phyloP scores from a whole-genome alignment of 2,329 filamentous ascomycete genomes.

The Arthrobotrys sphaeroides region DNA sequence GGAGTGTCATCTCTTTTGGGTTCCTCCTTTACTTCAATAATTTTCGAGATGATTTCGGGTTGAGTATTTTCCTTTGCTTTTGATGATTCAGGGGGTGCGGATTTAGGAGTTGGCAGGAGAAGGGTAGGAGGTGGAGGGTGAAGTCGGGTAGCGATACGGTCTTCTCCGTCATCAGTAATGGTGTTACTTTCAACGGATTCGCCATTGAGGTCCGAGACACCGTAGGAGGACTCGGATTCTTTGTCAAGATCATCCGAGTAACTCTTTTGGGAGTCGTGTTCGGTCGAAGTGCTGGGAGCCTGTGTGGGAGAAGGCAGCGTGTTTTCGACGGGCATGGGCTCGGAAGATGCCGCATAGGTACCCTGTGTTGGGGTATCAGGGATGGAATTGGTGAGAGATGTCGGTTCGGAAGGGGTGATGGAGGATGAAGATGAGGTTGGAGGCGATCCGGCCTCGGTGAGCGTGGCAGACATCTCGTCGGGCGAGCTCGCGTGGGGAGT shows the following conservation, averaged over 20 bases:
- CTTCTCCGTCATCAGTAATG: constrained; percentile 49
- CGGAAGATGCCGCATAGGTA: constrained; percentile 42
- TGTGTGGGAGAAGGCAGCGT: constrained; percentile 49
- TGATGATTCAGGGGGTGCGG: constrained; percentile 43
- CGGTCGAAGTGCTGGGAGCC: constrained; percentile 48
- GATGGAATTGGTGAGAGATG: constrained; percentile 47
- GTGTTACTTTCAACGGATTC: constrained; percentile 49
- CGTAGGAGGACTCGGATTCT: constrained; percentile 51
- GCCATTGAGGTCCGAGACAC: constrained; percentile 51
- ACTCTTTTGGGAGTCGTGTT: constrained; percentile 52
- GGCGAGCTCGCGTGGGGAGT: constrained; percentile 32
- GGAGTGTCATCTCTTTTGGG: constrained; percentile 42
- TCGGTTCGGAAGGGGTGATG: constrained; percentile 49
- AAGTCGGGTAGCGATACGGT: constrained; percentile 49
- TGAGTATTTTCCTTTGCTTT: constrained; percentile 31
- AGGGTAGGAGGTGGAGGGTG: constrained; percentile 51
- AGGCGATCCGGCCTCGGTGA: constrained; percentile 23
- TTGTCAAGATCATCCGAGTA: constrained; percentile 51
- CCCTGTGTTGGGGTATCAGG: constrained; percentile 51
- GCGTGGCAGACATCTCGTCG: constrained; percentile 41
- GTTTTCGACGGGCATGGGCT: constrained; percentile 28
- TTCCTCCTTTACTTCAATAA: constrained; percentile 17
- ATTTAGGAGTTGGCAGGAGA: constrained; percentile 51
- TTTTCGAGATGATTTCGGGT: constrained; percentile 25
- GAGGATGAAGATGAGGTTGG: constrained; percentile 36